phyloP scores from a whole-genome alignment of 805 yeast genomes.

The Wilhelminamyces savonicus region DNA sequence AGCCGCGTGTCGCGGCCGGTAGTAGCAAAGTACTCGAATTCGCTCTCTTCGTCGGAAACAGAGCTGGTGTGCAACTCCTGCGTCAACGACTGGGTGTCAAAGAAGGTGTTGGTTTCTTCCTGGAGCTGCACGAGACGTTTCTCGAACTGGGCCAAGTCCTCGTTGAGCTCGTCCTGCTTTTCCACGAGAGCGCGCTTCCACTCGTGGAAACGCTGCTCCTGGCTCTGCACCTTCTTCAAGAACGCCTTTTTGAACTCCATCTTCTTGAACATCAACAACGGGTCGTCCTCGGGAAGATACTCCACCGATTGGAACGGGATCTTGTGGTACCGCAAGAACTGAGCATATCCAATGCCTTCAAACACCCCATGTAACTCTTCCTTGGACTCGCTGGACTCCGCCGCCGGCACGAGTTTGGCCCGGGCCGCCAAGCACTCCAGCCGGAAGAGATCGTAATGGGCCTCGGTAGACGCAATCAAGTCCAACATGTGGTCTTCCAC shows the following conservation, averaged over 20 bases:
- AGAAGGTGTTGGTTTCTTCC: slow-evolving; percentile 8
- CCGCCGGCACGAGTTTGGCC: slow-evolving; percentile 12
- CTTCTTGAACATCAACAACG: slow-evolving; percentile 39
- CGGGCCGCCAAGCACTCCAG: slow-evolving; percentile 48
- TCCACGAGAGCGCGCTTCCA: slow-evolving; percentile 54
- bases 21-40: no score
- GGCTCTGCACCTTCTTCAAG: slow-evolving; percentile 35
- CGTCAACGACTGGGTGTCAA: no score
- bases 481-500: slow-evolving; percentile 72
- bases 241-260: slow-evolving; percentile 37
- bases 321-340: slow-evolving; percentile 32
- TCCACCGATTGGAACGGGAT: slow-evolving; percentile 33
- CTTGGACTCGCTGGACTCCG: no score
- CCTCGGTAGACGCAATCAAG: slow-evolving; percentile 67
- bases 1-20: no score
- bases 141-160: slow-evolving; percentile 43
- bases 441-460: slow-evolving; percentile 70
- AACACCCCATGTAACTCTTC: slow-evolving; percentile 13
- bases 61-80: no score
- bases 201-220: slow-evolving; percentile 53
- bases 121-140: slow-evolving; percentile 30
- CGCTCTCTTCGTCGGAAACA: no score
- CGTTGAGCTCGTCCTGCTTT: slow-evolving; percentile 51
- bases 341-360: no score
- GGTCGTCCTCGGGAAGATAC: slow-evolving; percentile 31